Conservation (phyloP, 257 asterid genomes). For the Fraxinus cuspidata region DNA sequence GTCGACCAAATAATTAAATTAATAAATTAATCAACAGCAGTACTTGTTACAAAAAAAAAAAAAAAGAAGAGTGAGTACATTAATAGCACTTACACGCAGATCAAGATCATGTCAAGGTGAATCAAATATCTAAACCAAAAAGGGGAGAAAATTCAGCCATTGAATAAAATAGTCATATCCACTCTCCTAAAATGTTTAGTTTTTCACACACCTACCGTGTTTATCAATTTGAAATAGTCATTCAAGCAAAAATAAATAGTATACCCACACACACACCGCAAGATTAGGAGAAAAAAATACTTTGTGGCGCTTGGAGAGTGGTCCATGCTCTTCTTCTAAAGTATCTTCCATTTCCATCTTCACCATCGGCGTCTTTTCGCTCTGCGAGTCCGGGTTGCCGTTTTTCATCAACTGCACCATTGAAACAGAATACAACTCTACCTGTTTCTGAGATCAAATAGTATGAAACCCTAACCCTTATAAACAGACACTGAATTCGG, state of each 20-base stretch:
- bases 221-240: neutral
- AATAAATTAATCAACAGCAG: neutral
- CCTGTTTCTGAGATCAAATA: constrained; percentile 24
- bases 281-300: constrained; percentile 24
- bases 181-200: neutral
- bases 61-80: neutral
- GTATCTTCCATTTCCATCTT: constrained; percentile 58
- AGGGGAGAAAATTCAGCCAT: neutral
- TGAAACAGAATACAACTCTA: neutral
- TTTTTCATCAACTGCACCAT: constrained; percentile 57
- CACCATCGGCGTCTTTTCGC: constrained; percentile 41
- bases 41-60: neutral
- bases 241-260: neutral
- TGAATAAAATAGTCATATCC: neutral
- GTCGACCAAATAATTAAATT: neutral
- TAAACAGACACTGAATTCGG: neutral
- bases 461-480: constrained; percentile 15
- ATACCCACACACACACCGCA: neutral
- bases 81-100: neutral
- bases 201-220: neutral
- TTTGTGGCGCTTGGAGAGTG: constrained; percentile 49
- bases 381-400: constrained; percentile 41
- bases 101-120: neutral
- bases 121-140: neutral
- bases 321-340: constrained; percentile 51